phyloP scores from a whole-genome alignment of 2,329 filamentous ascomycete species.

The Huntiella omanensis region DNA sequence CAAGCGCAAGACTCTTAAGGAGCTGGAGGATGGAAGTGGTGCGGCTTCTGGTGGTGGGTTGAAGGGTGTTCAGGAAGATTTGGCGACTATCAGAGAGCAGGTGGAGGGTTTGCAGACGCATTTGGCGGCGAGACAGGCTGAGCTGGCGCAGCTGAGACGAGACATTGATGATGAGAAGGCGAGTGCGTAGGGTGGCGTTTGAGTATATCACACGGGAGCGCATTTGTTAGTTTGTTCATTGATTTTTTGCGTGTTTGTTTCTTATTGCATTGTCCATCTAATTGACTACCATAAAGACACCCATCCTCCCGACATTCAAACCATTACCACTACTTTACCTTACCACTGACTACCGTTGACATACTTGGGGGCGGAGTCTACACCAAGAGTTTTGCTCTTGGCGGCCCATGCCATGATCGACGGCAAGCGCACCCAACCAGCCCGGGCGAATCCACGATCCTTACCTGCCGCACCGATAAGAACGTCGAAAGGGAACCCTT shows the following conservation, averaged over 20 bases:
- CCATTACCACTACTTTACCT: constrained; percentile 3
- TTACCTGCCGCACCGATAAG: constrained; percentile 30
- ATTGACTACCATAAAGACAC: background rate
- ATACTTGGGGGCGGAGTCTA: constrained; percentile 26
- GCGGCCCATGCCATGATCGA: constrained; percentile 30
- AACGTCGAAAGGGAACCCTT: constrained; percentile 29
- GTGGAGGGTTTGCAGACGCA: constrained; percentile 78
- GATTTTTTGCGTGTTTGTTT: background rate
- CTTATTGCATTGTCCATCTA: background rate
- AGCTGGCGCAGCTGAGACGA: constrained; percentile 55
- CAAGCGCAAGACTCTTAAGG: constrained; percentile 64
- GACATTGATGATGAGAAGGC: constrained; percentile 78
- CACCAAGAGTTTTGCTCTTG: constrained; percentile 32
- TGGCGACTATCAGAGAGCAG: constrained; percentile 82
- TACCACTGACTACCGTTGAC: constrained; percentile 30
- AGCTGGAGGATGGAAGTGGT: constrained; percentile 52
- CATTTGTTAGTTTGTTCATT: background rate
- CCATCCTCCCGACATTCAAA: background rate
- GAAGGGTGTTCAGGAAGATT: constrained; percentile 65
- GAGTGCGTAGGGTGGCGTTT: constrained; percentile 20
- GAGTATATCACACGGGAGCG: background rate
- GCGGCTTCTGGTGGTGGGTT: constrained; percentile 45
- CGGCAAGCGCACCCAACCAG: constrained; percentile 29
- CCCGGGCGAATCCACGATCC: constrained; percentile 29
- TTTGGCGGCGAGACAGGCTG: constrained; percentile 54